Evolutionary conservation across 768 basidiomycete species (phyloP).

Genomic region (Mycena chlorophos): DNA sequence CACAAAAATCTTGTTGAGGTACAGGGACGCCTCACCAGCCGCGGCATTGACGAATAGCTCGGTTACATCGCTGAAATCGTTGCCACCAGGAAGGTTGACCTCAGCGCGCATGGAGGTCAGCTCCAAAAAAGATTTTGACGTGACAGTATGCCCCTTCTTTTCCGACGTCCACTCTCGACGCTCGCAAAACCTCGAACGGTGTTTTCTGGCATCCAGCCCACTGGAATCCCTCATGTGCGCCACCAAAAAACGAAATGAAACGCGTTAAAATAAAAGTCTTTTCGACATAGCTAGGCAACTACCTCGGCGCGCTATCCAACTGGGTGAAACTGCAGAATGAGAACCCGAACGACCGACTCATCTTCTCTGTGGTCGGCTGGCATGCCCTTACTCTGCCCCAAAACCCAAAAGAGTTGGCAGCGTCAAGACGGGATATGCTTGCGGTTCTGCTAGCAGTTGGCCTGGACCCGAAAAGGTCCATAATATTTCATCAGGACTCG

Average conservation of each 20-base stretch:
- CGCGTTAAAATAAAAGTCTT: conserved; percentile 12
- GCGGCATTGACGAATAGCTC: conserved; percentile 59
- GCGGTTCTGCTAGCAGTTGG: conserved; percentile 85
- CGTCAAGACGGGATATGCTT: conserved; percentile 73
- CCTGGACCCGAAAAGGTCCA: conserved; percentile 71
- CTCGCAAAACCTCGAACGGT: conserved; percentile 44
- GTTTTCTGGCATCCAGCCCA: conserved; percentile 93
- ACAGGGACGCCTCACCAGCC: conserved; percentile 50
- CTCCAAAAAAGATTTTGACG: conserved; percentile 1
- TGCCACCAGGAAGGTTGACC: conserved; percentile 52
- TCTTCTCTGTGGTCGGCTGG: conserved; percentile 91
- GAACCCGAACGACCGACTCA: conserved; percentile 55
- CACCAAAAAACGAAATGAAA: background rate
- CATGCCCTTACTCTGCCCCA: conserved; percentile 94
- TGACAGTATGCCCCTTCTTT: background rate
- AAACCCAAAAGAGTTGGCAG: conserved; percentile 61
- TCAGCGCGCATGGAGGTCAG: conserved; percentile 12
- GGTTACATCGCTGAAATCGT: conserved; percentile 65
- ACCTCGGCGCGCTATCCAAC: conserved; percentile 85
- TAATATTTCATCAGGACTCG: conserved; percentile 87
- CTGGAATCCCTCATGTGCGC: conserved; percentile 84
- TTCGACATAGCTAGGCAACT: conserved; percentile 80
- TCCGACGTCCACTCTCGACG: background rate
- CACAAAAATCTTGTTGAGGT: conserved; percentile 10
- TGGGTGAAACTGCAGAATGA: conserved; percentile 83